phyloP scores from a whole-genome alignment of 108 stramenopile species.

The Discostella stelligeroides region DNA sequence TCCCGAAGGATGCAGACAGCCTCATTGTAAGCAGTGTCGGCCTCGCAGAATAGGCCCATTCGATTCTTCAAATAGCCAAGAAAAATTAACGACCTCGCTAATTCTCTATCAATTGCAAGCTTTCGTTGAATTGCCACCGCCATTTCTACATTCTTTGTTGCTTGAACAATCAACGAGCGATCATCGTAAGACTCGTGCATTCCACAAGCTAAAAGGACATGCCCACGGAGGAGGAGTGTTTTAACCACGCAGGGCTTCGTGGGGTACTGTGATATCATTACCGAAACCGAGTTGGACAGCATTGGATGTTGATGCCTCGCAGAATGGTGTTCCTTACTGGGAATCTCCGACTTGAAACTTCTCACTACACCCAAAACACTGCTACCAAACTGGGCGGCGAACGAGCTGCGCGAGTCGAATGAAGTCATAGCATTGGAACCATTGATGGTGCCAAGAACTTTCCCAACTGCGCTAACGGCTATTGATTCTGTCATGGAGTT shows the following conservation, averaged over 20 bases:
- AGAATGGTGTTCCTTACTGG: conserved; percentile 5
- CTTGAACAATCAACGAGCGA: conserved; percentile 38
- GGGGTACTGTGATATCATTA: conserved; percentile 47
- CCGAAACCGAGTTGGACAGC: conserved; percentile 32
- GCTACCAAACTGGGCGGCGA: conserved; percentile 19
- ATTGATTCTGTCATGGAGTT: neutral
- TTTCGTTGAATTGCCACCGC: conserved; percentile 48
- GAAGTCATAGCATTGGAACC: conserved; percentile 13
- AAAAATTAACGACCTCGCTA: conserved; percentile 39
- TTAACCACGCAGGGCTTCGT: conserved; percentile 41
- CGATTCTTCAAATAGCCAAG: conserved; percentile 36
- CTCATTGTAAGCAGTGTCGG: conserved; percentile 40
- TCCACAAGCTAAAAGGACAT: conserved; percentile 44
- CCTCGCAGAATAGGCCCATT: conserved; percentile 33
- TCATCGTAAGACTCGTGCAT: conserved; percentile 25
- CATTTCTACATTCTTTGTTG: conserved; percentile 44
- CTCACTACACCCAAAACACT: conserved; percentile 23
- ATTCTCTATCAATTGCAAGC: conserved; percentile 25
- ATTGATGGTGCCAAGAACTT: conserved; percentile 3
- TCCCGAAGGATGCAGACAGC: conserved; percentile 33
- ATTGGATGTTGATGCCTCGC: conserved; percentile 24
- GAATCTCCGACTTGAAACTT: conserved; percentile 20
- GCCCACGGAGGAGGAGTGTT: conserved; percentile 46
- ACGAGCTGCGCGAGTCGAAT: conserved; percentile 13
- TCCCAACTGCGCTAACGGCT: neutral